Percentiles rank a stretch among this genome's conserved stretches.
Evolutionary conservation across 2,329 filamentous ascomycete species (phyloP).

Genomic region (Colletotrichum magnum): DNA sequence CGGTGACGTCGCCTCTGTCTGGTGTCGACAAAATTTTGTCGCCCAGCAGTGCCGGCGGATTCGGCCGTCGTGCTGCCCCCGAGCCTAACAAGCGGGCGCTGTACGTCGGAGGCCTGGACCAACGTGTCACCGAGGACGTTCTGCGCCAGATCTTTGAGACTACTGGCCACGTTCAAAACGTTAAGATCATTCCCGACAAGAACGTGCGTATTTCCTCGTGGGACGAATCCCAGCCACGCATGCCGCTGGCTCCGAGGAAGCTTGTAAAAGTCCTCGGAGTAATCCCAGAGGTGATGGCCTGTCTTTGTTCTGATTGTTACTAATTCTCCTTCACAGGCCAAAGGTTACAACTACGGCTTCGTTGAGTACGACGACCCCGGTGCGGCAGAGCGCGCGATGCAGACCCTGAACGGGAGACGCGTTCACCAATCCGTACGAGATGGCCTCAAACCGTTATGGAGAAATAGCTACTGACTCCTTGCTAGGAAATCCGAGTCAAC

Average conservation of each 20-base stretch:
- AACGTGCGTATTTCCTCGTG: constrained; percentile 77
- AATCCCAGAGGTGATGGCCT: not conserved
- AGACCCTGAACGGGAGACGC: constrained; percentile 93
- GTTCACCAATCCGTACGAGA: constrained; percentile 91
- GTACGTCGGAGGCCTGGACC: constrained; percentile 95
- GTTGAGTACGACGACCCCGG: constrained; percentile 98
- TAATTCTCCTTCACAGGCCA: constrained; percentile 72
- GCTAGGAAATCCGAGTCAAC: constrained; percentile 96
- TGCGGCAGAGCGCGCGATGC: constrained; percentile 96
- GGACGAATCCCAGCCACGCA: not conserved
- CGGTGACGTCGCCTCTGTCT: constrained; percentile 89
- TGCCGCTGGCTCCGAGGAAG: not conserved
- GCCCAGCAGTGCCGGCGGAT: constrained; percentile 84
- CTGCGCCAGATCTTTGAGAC: constrained; percentile 99
- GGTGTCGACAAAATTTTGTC: constrained; percentile 82
- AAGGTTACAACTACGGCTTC: constrained; percentile 99
- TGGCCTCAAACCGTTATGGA: not conserved
- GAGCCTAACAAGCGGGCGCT: constrained; percentile 99
- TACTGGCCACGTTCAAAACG: constrained; percentile 96
- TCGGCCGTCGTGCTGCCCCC: constrained; percentile 89
- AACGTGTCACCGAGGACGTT: constrained; percentile 95
- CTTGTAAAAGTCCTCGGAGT: too few species aligned
- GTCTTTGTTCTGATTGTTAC: constrained; percentile 15
- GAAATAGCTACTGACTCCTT: constrained; percentile 45
- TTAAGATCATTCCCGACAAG: constrained; percentile 99